Percentiles rank a stretch among this genome's conserved stretches.
These are phyloP conservation scores for Paracamarosporium sp. DNA, from an alignment of 2,329 filamentous ascomycete genomes.

Conservation along the genomic window DNA sequence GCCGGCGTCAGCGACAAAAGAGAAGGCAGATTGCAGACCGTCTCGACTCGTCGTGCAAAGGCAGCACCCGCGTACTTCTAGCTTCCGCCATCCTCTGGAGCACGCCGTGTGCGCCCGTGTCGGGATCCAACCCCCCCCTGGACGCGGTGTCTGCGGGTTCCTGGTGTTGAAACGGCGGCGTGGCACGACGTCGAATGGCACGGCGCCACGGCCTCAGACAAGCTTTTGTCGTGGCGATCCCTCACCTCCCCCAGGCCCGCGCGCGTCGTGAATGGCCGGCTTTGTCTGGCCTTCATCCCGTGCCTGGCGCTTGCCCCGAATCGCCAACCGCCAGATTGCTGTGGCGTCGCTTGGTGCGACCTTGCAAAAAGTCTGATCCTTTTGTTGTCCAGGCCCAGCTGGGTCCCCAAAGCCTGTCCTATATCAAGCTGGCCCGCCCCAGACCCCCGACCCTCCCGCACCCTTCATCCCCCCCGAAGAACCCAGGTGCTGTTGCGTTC, in stretches of 20 bases:
- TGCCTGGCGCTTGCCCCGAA: conserved; percentile 29
- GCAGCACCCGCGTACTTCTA: not conserved
- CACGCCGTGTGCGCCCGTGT: not conserved
- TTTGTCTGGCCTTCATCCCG: conserved; percentile 9
- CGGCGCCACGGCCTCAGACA: conserved; percentile 28
- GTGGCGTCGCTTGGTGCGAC: conserved; percentile 29
- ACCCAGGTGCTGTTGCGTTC: conserved; percentile 44
- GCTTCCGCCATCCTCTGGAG: not conserved
- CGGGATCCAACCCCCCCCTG: not conserved
- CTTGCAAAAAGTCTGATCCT: conserved; percentile 32
- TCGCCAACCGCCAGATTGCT: conserved; percentile 21
- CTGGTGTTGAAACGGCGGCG: conserved; percentile 37
- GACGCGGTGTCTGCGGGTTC: conserved; percentile 20
- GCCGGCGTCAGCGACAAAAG: not conserved
- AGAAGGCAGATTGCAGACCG: not conserved
- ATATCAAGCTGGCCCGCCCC: conserved; percentile 36
- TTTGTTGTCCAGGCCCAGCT: conserved; percentile 18
- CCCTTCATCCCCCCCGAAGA: conserved; percentile 27
- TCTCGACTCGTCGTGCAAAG: not conserved
- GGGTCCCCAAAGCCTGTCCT: conserved; percentile 21
- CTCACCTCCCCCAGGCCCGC: conserved; percentile 11
- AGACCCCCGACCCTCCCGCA: conserved; percentile 29
- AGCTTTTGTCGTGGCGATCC: conserved; percentile 35
- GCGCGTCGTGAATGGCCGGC: conserved; percentile 2
- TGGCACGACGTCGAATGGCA: conserved; percentile 22